Evolutionary conservation across 306 rosid genomes (phyloP).

Genomic region (Gastrolobium villosum): DNA sequence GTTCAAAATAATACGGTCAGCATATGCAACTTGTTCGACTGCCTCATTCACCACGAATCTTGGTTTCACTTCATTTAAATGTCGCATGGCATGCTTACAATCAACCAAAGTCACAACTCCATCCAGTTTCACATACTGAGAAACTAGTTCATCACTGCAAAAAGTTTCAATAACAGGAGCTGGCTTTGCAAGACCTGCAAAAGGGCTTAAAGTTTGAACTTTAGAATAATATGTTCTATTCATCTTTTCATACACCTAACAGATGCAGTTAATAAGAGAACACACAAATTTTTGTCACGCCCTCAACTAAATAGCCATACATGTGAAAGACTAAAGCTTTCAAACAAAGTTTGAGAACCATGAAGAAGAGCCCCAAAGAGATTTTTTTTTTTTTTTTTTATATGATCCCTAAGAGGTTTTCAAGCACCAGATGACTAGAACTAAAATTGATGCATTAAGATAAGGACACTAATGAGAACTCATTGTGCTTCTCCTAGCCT

Average conservation of each 20-base stretch:
- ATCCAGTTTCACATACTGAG: constrained; percentile 79
- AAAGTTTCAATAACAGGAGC: constrained; percentile 93
- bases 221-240: constrained; percentile 2
- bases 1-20: constrained; percentile 89
- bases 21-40: constrained; percentile 93
- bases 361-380: not conserved
- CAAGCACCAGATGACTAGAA: not conserved
- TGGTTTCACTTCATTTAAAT: constrained; percentile 87
- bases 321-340: constrained; percentile 8
- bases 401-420: not conserved
- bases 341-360: constrained; percentile 17
- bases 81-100: constrained; percentile 85
- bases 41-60: constrained; percentile 97
- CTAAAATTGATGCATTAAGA: constrained; percentile 20
- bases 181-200: constrained; percentile 92
- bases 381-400: not conserved
- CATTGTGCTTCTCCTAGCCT: constrained; percentile 5
- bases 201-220: constrained; percentile 29
- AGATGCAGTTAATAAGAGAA: constrained; percentile 13
- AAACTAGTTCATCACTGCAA: constrained; percentile 77
- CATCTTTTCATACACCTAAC: constrained; percentile 27
- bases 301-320: constrained; percentile 26
- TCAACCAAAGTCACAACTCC: constrained; percentile 97
- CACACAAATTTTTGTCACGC: constrained; percentile 18
- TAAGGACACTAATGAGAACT: constrained; percentile 28